Evolutionary conservation across 164 flowering plant genomes (phyloP).

Genomic region (Chimonanthus praecox): DNA sequence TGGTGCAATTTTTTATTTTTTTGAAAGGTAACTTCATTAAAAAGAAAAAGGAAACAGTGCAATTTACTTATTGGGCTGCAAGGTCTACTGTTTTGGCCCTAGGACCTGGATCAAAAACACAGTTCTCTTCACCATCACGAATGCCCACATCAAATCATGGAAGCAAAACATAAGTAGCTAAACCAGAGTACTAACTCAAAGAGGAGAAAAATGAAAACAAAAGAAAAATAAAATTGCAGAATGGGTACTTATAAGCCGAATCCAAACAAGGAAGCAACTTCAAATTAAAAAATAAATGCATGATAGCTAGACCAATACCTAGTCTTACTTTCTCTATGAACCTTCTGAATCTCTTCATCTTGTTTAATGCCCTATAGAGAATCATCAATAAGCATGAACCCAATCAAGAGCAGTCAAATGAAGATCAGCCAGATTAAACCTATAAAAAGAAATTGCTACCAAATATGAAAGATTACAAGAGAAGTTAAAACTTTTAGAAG

Average conservation of each 20-base stretch:
- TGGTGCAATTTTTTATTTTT: too few species aligned
- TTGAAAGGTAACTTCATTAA: too few species aligned
- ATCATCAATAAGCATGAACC: not conserved
- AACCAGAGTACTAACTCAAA: not conserved
- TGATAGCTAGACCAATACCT: slow-evolving; percentile 17
- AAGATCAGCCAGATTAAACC: not conserved
- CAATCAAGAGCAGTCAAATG: not conserved
- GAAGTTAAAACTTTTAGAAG: too few species aligned
- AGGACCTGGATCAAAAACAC: too few species aligned
- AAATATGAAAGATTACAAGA: too few species aligned
- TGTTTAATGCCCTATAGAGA: slow-evolving; percentile 27
- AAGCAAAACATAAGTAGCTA: not conserved
- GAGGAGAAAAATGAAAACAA: not conserved
- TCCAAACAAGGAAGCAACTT: not conserved
- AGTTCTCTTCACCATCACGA: too few species aligned
- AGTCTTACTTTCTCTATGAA: slow-evolving; percentile 28
- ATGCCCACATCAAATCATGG: not conserved
- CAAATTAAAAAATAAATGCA: not conserved
- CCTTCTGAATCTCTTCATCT: slow-evolving; percentile 30
- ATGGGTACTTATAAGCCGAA: not conserved
- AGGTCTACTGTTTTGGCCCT: too few species aligned
- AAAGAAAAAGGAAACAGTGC: too few species aligned
- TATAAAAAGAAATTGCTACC: not conserved
- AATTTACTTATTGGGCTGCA: too few species aligned
- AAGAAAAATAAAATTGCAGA: not conserved